These are phyloP conservation scores for Musa troglodytarum DNA, from an alignment of 176 grass and related monocot species.

Conservation along the genomic window DNA sequence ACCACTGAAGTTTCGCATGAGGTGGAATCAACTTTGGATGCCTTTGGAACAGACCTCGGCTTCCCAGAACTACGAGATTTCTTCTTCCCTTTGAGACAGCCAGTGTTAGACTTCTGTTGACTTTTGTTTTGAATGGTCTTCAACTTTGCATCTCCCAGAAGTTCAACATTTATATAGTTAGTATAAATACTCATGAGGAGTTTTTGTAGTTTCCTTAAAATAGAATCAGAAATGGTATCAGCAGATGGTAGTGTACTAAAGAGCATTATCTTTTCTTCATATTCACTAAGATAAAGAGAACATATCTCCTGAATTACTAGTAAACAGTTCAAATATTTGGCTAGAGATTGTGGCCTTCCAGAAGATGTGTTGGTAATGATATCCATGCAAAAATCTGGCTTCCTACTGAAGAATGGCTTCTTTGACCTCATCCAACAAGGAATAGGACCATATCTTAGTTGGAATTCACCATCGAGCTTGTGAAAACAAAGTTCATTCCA, in stretches of 20 bases:
- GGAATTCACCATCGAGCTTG: conserved; percentile 40
- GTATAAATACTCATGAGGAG: conserved; percentile 63
- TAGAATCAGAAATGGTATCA: conserved; percentile 49
- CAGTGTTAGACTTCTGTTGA: conserved; percentile 32
- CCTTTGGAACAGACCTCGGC: conserved; percentile 31
- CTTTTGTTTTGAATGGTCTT: conserved; percentile 34
- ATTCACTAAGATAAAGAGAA: conserved; percentile 38
- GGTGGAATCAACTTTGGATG: conserved; percentile 33
- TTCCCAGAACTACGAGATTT: conserved; percentile 64
- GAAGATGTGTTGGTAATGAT: conserved; percentile 34
- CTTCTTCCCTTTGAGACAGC: conserved; percentile 80
- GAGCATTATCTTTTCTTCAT: conserved; percentile 42
- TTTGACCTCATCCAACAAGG: conserved; percentile 38
- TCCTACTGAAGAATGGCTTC: conserved; percentile 56
- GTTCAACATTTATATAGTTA: conserved; percentile 78
- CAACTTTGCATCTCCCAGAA: conserved; percentile 58
- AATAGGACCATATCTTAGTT: conserved; percentile 19
- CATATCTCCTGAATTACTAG: conserved; percentile 49
- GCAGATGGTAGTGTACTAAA: conserved; percentile 65
- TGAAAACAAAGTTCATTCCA: conserved; percentile 32
- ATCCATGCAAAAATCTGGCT: conserved; percentile 27
- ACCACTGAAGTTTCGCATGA: background rate
- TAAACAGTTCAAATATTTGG: conserved; percentile 49
- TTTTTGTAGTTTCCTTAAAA: conserved; percentile 56
- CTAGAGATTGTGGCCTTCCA: conserved; percentile 31